Evolutionary conservation across 352 stramenopile species (phyloP).

Genomic region (Globisporangium orthogonon): DNA sequence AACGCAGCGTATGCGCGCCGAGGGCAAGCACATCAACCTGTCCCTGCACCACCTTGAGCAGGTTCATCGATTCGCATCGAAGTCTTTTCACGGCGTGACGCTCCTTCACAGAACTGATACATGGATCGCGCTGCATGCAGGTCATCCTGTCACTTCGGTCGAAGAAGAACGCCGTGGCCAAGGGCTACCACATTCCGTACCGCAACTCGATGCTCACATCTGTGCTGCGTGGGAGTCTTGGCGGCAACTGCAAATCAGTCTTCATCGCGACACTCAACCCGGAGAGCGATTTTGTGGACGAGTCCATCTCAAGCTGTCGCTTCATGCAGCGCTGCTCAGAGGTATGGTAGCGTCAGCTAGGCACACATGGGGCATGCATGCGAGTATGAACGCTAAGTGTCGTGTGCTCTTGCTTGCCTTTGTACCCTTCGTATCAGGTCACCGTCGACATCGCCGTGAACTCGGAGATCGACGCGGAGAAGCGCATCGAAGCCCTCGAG

Average conservation of each 20-base stretch:
- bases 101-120: no score
- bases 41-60: conserved; percentile 94
- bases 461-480: conserved; percentile 56
- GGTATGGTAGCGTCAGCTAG: conserved; percentile 25
- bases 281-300: conserved; percentile 79
- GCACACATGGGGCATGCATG: not conserved
- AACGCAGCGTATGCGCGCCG: conserved; percentile 85
- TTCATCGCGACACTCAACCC: conserved; percentile 95
- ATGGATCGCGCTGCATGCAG: conserved; percentile 22
- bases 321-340: conserved; percentile 94
- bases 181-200: conserved; percentile 89
- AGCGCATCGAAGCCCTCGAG: conserved; percentile 43
- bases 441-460: conserved; percentile 62
- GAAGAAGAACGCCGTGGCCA: conserved; percentile 37
- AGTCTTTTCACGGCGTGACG: no score
- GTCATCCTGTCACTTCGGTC: conserved; percentile 93
- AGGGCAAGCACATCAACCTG: conserved; percentile 95
- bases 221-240: conserved; percentile 90
- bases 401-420: no score
- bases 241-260: conserved; percentile 95
- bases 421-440: conserved; percentile 12
- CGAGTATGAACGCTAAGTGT: not conserved
- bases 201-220: conserved; percentile 97
- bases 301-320: conserved; percentile 94
- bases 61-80: conserved; percentile 19